Evolutionary conservation across 768 basidiomycete genomes (phyloP).

Genomic region (Mycena vulgaris): DNA sequence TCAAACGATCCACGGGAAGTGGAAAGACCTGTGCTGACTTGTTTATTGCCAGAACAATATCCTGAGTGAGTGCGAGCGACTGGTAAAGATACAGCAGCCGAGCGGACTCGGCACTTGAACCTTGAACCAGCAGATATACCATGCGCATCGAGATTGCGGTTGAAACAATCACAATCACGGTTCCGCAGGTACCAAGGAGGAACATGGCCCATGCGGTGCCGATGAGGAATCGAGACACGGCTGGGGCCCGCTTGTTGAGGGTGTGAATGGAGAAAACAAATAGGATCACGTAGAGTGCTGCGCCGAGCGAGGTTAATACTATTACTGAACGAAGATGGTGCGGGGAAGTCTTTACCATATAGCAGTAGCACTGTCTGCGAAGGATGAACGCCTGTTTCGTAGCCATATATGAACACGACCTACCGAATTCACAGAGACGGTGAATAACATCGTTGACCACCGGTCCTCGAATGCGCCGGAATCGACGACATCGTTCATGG

Average conservation of each 20-base stretch:
- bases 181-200: not conserved
- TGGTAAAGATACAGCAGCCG: conserved; percentile 14
- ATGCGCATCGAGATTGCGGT: conserved; percentile 14
- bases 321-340: not conserved
- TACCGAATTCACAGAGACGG: conserved; percentile 21
- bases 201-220: conserved; percentile 22
- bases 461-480: conserved; percentile 14
- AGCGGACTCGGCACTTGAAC: not conserved
- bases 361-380: conserved; percentile 23
- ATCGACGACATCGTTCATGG: conserved; percentile 32
- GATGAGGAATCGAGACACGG: conserved; percentile 18
- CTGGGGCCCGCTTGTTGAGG: not conserved
- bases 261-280: conserved; percentile 20
- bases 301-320: not conserved
- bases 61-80: conserved; percentile 11
- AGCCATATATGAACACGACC: not conserved
- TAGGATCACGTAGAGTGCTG: conserved; percentile 22
- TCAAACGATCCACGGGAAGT: not conserved
- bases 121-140: conserved; percentile 14
- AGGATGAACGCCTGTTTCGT: not conserved
- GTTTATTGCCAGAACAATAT: conserved; percentile 16
- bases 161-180: not conserved
- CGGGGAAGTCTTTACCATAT: conserved; percentile 12
- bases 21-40: conserved; percentile 21
- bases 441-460: conserved; percentile 19